phyloP scores from a whole-genome alignment of 306 rosid species.

The Cicer bijugum region DNA sequence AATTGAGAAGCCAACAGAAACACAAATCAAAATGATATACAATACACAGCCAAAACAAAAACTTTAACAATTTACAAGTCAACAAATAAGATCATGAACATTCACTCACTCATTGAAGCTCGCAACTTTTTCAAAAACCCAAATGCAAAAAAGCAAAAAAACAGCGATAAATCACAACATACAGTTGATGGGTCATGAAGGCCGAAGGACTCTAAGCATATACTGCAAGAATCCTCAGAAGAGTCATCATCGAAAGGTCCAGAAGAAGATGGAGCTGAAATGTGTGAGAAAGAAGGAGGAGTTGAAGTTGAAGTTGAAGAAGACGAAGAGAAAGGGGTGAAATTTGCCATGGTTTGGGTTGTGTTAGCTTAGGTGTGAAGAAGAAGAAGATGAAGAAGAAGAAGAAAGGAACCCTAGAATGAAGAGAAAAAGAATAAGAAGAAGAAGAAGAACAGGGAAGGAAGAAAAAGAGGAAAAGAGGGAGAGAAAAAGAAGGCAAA shows the following conservation, averaged over 20 bases:
- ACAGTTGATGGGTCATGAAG: constrained; percentile 77
- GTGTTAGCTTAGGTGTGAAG: background rate
- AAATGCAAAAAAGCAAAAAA: constrained; percentile 17
- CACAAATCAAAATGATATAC: background rate
- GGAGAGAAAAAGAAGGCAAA: constrained; percentile 51
- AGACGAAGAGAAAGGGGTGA: constrained; percentile 51
- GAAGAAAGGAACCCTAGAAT: constrained; percentile 59
- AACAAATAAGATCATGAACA: constrained; percentile 10
- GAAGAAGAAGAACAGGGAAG: background rate
- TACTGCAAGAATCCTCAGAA: constrained; percentile 80
- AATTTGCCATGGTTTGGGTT: constrained; percentile 47
- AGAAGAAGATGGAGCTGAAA: constrained; percentile 51
- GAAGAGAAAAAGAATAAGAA: constrained; percentile 31
- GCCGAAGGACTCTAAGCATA: constrained; percentile 78
- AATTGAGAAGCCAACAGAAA: constrained; percentile 17
- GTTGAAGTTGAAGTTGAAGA: constrained; percentile 48
- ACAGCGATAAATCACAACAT: constrained; percentile 28
- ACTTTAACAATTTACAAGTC: constrained; percentile 9
- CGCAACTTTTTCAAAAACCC: constrained; percentile 34
- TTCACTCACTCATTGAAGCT: constrained; percentile 9
- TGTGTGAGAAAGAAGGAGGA: constrained; percentile 36
- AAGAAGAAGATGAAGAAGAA: constrained; percentile 36
- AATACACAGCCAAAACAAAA: background rate
- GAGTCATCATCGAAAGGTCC: constrained; percentile 59
- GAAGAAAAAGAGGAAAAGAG: background rate